Evolutionary conservation across 108 stramenopile species (phyloP).

Genomic region (Cyclostephanos tholiformis): DNA sequence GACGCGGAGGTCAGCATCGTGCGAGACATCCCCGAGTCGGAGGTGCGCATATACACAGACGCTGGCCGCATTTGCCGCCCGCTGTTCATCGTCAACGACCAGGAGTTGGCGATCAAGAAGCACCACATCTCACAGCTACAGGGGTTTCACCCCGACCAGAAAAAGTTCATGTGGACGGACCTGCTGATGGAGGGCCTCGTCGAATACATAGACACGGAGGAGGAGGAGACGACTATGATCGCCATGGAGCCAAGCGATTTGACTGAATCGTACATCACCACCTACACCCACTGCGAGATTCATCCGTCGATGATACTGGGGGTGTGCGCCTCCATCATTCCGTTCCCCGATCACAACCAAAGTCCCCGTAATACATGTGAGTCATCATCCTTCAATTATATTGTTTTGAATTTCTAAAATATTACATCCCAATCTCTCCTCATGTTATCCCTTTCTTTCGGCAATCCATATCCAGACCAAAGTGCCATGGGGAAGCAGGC

Average conservation of each 20-base stretch:
- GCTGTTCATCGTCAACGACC: slow-evolving; percentile 91
- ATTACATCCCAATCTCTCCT: background rate
- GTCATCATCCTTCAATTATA: slow-evolving; percentile 75
- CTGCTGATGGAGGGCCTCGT: slow-evolving; percentile 93
- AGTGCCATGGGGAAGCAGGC: slow-evolving; percentile 93
- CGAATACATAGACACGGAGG: slow-evolving; percentile 99
- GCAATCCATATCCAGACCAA: slow-evolving; percentile 26
- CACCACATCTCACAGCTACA: slow-evolving; percentile 82
- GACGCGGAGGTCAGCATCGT: slow-evolving; percentile 97
- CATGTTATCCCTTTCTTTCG: background rate
- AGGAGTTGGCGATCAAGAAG: slow-evolving; percentile 84
- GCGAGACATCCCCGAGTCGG: slow-evolving; percentile 91
- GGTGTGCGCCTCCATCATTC: slow-evolving; percentile 95
- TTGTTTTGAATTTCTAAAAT: background rate
- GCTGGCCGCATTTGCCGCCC: slow-evolving; percentile 99
- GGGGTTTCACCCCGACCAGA: slow-evolving; percentile 67
- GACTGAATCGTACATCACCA: slow-evolving; percentile 87
- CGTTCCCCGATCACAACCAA: slow-evolving; percentile 99
- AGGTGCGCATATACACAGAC: slow-evolving; percentile 98
- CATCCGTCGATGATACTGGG: slow-evolving; percentile 98
- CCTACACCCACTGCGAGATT: slow-evolving; percentile 99
- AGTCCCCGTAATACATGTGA: slow-evolving; percentile 99
- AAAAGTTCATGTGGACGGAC: slow-evolving; percentile 88
- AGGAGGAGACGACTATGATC: slow-evolving; percentile 99
- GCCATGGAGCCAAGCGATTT: slow-evolving; percentile 97